Conservation (phyloP, 306 rosid genomes). For the Lotus japonicus region DNA sequence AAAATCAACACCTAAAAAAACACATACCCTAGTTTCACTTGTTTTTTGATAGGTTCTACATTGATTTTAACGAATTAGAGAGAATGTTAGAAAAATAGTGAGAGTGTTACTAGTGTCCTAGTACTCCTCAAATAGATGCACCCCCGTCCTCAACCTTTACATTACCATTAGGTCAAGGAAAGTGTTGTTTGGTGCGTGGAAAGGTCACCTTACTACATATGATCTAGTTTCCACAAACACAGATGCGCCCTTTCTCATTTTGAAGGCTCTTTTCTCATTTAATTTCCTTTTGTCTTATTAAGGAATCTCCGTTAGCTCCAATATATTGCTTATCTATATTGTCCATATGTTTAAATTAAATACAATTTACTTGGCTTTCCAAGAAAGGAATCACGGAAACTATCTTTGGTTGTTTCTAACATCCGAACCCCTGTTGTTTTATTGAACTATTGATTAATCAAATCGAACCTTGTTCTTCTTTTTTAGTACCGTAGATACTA, state of each 20-base stretch:
- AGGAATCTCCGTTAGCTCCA: not conserved
- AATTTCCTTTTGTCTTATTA: conserved; percentile 5
- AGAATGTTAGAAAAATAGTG: no score
- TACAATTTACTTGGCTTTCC: not conserved
- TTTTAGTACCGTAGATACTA: not conserved
- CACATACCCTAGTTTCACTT: no score
- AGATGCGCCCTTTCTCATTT: not conserved
- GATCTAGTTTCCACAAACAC: conserved; percentile 13
- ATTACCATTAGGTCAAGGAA: conserved; percentile 11
- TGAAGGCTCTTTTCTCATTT: not conserved
- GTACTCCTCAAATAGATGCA: no score
- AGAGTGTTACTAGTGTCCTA: no score
- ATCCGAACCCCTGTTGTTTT: not conserved
- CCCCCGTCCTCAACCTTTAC: conserved; percentile 9
- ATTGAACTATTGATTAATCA: not conserved
- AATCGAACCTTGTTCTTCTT: not conserved
- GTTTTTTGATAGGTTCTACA: no score
- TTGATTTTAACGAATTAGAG: no score
- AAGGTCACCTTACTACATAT: conserved; percentile 24
- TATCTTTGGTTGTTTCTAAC: not conserved
- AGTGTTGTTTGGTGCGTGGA: conserved; percentile 24
- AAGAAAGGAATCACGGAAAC: not conserved
- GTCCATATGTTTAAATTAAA: not conserved
- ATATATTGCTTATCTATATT: not conserved
- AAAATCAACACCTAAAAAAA: no score